A percentile compares a stretch with the other conserved stretches of the same genome.
Evolutionary conservation across 352 stramenopile genomes (phyloP).

Genomic region (Phytophthora pini): DNA sequence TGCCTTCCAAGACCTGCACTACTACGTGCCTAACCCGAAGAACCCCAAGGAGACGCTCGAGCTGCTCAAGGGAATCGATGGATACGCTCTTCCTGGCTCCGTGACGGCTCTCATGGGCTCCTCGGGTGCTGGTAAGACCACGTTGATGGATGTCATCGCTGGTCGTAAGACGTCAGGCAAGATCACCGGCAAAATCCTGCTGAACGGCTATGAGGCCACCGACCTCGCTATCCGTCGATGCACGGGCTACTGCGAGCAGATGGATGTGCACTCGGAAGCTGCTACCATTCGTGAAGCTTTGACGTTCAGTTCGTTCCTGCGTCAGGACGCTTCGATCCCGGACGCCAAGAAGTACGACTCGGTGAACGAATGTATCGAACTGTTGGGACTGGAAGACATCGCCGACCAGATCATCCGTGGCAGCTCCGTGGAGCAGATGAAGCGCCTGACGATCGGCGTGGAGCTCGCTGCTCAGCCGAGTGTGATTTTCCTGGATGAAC

Average conservation of each 20-base stretch:
- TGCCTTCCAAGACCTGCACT: slow-evolving; percentile 35
- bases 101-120: slow-evolving; percentile 30
- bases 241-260: slow-evolving; percentile 41
- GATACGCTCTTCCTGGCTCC: slow-evolving; percentile 14
- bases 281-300: slow-evolving; percentile 22
- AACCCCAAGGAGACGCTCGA: slow-evolving; percentile 21
- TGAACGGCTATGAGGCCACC: slow-evolving; percentile 21
- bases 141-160: slow-evolving; percentile 32
- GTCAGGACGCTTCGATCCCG: slow-evolving; percentile 8
- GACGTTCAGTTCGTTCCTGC: slow-evolving; percentile 22
- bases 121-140: slow-evolving; percentile 26
- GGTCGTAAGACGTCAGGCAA: slow-evolving; percentile 26
- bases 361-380: slow-evolving; percentile 27
- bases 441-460: slow-evolving; percentile 27
- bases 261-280: slow-evolving; percentile 38
- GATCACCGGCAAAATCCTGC: slow-evolving; percentile 23
- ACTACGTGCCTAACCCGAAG: slow-evolving; percentile 24
- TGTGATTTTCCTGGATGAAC: slow-evolving; percentile 32
- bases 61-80: slow-evolving; percentile 31
- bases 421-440: slow-evolving; percentile 29
- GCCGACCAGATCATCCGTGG: slow-evolving; percentile 26
- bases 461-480: slow-evolving; percentile 28
- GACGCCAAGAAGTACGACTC: slow-evolving; percentile 13
- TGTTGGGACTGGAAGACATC: slow-evolving; percentile 5
- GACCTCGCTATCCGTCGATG: slow-evolving; percentile 22